A percentile compares a stretch with the other conserved stretches of the same genome.
phyloP scores from a whole-genome alignment of 495 filamentous ascomycete genomes.

The Penicillium macrosclerotiorum region DNA sequence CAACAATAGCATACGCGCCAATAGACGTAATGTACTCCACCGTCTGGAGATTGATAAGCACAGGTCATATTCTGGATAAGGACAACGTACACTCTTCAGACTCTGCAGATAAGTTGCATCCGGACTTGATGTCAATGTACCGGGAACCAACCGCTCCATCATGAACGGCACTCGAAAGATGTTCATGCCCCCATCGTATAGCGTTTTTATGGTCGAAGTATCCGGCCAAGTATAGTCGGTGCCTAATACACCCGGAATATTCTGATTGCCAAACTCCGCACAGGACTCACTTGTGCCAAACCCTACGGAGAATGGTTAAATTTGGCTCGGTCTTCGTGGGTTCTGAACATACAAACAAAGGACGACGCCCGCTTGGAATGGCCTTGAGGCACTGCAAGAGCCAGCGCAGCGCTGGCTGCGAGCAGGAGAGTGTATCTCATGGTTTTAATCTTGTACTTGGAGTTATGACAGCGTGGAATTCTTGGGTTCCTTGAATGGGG shows the following conservation, averaged over 20 bases:
- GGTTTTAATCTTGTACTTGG: not conserved
- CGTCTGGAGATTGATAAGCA: slow-evolving; percentile 35
- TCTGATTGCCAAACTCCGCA: slow-evolving; percentile 36
- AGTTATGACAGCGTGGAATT: not conserved
- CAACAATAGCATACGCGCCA: slow-evolving; percentile 62
- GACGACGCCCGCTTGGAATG: slow-evolving; percentile 8
- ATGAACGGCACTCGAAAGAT: slow-evolving; percentile 66
- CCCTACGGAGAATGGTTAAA: slow-evolving; percentile 9
- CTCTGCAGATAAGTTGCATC: slow-evolving; percentile 41
- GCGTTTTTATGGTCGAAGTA: slow-evolving; percentile 50
- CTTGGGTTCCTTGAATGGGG: not conserved
- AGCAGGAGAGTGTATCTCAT: slow-evolving; percentile 10
- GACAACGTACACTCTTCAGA: slow-evolving; percentile 38
- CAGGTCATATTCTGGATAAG: not conserved
- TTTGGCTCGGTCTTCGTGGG: not conserved
- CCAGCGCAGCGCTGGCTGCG: slow-evolving; percentile 7
- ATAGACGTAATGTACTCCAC: slow-evolving; percentile 59
- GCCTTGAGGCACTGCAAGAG: slow-evolving; percentile 8
- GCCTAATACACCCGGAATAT: slow-evolving; percentile 50
- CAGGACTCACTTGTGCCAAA: slow-evolving; percentile 22
- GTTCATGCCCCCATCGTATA: slow-evolving; percentile 63
- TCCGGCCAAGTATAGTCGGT: slow-evolving; percentile 63
- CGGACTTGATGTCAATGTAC: slow-evolving; percentile 39
- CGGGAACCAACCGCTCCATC: slow-evolving; percentile 67
- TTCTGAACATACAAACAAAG: slow-evolving; percentile 11